Conservation (phyloP, 2,329 filamentous ascomycete species). For the Stagonosporopsis tanaceti region DNA sequence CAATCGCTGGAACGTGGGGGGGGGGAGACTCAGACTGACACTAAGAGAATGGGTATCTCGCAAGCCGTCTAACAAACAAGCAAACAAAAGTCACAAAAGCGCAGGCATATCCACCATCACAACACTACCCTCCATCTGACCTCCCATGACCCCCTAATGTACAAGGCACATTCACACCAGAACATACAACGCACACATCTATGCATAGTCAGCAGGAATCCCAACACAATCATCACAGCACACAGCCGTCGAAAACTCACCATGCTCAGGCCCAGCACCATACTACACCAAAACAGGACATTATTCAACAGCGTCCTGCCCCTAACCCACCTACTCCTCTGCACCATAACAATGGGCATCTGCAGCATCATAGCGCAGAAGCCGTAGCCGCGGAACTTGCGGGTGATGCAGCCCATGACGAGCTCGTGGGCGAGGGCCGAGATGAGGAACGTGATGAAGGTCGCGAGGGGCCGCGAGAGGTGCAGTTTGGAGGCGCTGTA, state of each 20-base stretch:
- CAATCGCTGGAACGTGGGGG: no score
- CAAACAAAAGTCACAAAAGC: not conserved
- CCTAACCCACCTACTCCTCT: slow-evolving; percentile 79
- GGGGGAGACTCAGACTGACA: not conserved
- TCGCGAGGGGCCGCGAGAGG: slow-evolving; percentile 79
- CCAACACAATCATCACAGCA: not conserved
- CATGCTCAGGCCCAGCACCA: slow-evolving; percentile 85
- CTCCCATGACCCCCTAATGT: no score
- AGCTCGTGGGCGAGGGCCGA: slow-evolving; percentile 91
- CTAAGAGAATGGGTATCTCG: slow-evolving; percentile 32
- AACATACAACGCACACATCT: slow-evolving; percentile 53
- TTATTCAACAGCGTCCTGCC: slow-evolving; percentile 77
- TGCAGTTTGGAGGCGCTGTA: slow-evolving; percentile 82
- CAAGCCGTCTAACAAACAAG: slow-evolving; percentile 6
- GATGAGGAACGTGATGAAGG: slow-evolving; percentile 89
- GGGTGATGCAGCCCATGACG: slow-evolving; percentile 97
- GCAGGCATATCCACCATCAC: not conserved
- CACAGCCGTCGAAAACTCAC: slow-evolving; percentile 57
- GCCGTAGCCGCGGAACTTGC: slow-evolving; percentile 94
- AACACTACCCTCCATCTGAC: not conserved
- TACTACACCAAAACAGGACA: slow-evolving; percentile 85
- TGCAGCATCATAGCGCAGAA: slow-evolving; percentile 97
- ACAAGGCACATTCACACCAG: slow-evolving; percentile 37
- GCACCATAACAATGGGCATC: slow-evolving; percentile 91
- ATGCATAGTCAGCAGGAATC: slow-evolving; percentile 21